phyloP scores from a whole-genome alignment of 768 basidiomycete species.

The Leccinum obscurum region DNA sequence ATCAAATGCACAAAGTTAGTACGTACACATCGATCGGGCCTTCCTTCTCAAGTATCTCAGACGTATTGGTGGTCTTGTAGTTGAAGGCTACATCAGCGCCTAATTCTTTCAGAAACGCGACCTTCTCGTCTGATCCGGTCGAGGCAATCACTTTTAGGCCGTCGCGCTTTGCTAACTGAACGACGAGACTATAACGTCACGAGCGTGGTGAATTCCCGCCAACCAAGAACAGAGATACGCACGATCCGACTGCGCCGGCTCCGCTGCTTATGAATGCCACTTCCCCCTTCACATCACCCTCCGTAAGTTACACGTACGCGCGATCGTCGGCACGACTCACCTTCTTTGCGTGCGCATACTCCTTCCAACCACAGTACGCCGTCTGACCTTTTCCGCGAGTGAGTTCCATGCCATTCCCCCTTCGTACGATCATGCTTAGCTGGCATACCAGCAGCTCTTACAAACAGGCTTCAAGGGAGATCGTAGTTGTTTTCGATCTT shows the following conservation, averaged over 20 bases:
- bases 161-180: constrained; percentile 50
- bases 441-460: no score
- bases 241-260: constrained; percentile 58
- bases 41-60: constrained; percentile 52
- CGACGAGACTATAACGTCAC: constrained; percentile 37
- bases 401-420: no score
- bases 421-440: no score
- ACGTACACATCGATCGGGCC: constrained; percentile 55
- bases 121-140: constrained; percentile 72
- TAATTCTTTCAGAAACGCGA: constrained; percentile 54
- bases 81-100: constrained; percentile 73
- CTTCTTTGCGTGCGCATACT: no score
- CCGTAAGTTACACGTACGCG: no score
- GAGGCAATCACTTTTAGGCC: constrained; percentile 68
- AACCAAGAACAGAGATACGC: constrained; percentile 20
- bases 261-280: constrained; percentile 43
- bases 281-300: no score
- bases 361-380: no score
- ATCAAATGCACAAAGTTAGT: not conserved
- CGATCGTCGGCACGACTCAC: no score
- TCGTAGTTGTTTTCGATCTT: no score
- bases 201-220: constrained; percentile 4
- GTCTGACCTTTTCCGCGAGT: no score
- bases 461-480: no score
- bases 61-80: constrained; percentile 60